Evolutionary conservation across 129 eudicot species (phyloP), one percentile per base, ranked within the genome.

Genomic region (Centella asiatica): DNA sequence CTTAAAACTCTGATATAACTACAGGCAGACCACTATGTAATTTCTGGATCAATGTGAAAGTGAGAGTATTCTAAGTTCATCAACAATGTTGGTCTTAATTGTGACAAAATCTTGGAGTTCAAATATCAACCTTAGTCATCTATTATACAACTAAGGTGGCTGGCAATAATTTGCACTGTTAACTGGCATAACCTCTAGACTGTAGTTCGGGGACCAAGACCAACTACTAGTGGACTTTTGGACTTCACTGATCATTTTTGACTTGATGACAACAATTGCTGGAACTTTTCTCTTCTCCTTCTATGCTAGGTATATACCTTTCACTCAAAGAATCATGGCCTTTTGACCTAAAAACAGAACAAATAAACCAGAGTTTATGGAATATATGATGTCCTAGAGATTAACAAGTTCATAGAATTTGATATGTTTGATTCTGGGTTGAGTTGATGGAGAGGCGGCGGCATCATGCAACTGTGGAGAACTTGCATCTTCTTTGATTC

Each of bases 231-330:
- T 57, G 62, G 18, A 34, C 17, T 66, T 20, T 46, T 33, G 62
- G 24, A 33, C 19, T 69, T 60, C 22, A 49, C 53, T 22, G 20
- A 6, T 27, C 51, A 51, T 19, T 60, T 67, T 34, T 55, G 54
- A 37, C 36, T 13, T 56, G 26, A 39, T 67, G 52, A 6, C 20
- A 26, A 27, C 10, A 40, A 29, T 19, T 52, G 2, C 8, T 22
- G 52, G 56, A 32, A 42, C 15, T 31, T 62, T 44, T 7, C 9
- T 54, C 4, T 26, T 61, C 44, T 40, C 68, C 23, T 26, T 36
- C 23, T 57, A 57, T 12, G 18, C 57, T 58, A 32, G 65, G 67
- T 50, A 48, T 72, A 48, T 42, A 58, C 72, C 44, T 76, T 66
- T 34, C 48, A 60, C 20, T n/a, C 13, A 71, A 47, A 14, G 48